Conservation (phyloP, 805 yeast genomes). For the Metschnikowia lochheadii region DNA sequence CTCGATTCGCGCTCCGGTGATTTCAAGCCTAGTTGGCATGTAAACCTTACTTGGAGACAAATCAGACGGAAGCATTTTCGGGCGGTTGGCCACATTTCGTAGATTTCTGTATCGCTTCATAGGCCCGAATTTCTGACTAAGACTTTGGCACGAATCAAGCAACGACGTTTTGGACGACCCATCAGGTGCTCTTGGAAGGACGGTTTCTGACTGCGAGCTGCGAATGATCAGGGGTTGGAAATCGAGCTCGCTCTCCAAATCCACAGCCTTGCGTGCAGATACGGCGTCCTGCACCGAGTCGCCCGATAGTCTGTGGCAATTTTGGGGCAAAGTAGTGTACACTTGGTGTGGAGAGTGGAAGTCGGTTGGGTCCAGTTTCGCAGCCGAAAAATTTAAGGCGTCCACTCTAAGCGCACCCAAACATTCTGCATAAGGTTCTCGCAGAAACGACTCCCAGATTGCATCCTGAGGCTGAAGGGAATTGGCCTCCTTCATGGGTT, state of each 20-base stretch:
- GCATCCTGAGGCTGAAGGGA: neutral
- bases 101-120: conserved; percentile 3
- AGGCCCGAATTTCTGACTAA: neutral
- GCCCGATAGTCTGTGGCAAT: neutral
- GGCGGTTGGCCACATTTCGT: conserved; percentile 4
- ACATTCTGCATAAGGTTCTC: neutral
- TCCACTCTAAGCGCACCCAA: neutral
- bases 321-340: neutral
- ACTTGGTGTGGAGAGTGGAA: neutral
- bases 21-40: conserved; percentile 47
- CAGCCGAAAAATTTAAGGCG: neutral
- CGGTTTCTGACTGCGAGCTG: neutral
- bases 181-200: neutral
- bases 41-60: neutral
- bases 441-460: conserved; percentile 1
- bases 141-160: neutral
- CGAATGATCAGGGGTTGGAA: neutral
- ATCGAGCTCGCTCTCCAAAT: neutral
- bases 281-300: neutral
- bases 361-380: neutral
- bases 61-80: neutral
- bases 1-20: conserved; percentile 42
- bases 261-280: neutral
- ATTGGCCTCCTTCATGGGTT: neutral
- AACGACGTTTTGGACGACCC: neutral